phyloP scores from a whole-genome alignment of 371 early-diverging fungal genomes.

The Coemansia sp. region DNA sequence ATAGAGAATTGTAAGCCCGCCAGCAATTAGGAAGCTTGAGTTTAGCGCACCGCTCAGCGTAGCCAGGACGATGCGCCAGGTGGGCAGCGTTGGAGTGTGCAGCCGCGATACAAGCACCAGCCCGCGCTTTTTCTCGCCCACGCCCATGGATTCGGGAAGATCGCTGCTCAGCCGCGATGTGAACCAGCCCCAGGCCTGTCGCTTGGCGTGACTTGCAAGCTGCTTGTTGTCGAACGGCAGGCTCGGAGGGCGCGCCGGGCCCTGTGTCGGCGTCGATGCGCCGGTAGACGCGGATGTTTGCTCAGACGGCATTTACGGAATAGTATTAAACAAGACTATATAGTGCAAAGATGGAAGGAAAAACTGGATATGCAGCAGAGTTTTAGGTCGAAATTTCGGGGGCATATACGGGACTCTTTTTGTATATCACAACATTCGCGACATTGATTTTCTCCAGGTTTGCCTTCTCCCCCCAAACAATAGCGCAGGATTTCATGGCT shows the following conservation, averaged over 20 bases:
- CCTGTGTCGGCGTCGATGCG: conserved; percentile 7
- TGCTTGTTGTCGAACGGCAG: neutral
- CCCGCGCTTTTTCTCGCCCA: conserved; percentile 8
- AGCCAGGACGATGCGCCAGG: conserved; percentile 64
- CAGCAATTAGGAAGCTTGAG: conserved; percentile 78
- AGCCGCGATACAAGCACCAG: conserved; percentile 4
- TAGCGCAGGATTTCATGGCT: neutral
- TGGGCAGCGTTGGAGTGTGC: conserved; percentile 1
- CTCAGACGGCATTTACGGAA: conserved; percentile 1
- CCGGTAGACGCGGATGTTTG: neutral
- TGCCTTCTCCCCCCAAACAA: neutral
- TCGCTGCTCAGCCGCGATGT: neutral
- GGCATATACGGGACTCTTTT: too few relatives aligned
- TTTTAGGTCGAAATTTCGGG: too few relatives aligned
- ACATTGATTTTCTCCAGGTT: neutral
- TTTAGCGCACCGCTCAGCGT: conserved; percentile 69
- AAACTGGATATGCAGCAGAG: neutral
- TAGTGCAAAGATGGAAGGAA: neutral
- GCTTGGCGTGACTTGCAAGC: conserved; percentile 5
- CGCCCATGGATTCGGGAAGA: neutral
- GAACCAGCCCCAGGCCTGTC: neutral
- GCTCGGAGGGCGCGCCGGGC: neutral
- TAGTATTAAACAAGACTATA: neutral
- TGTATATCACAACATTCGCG: neutral
- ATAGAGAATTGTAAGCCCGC: conserved; percentile 65